A percentile compares a stretch with the other conserved stretches of the same genome.
Conservation (phyloP, 2,329 filamentous ascomycete genomes). For the Neophaeococcomyces mojaviensis region DNA sequence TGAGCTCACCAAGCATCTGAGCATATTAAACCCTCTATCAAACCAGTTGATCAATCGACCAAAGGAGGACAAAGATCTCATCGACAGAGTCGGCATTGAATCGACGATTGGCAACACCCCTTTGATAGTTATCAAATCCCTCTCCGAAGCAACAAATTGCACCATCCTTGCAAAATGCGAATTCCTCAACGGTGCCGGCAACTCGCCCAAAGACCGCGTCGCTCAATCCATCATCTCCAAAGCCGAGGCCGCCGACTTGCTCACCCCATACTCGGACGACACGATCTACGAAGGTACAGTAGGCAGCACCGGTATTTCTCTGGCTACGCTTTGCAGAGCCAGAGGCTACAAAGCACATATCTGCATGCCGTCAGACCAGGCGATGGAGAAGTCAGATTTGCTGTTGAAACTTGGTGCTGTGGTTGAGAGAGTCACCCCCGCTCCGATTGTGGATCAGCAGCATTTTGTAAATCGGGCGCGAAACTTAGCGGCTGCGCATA, state of each 20-base stretch:
- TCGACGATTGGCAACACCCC: constrained; percentile 91
- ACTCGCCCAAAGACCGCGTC: constrained; percentile 90
- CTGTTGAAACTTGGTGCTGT: constrained; percentile 81
- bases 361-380: constrained; percentile 93
- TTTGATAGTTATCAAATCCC: constrained; percentile 73
- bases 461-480: constrained; percentile 94
- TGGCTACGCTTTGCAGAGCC: constrained; percentile 81
- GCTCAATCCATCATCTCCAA: constrained; percentile 79
- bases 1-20: constrained; percentile 1
- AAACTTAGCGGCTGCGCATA: constrained; percentile 67
- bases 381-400: constrained; percentile 79
- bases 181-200: constrained; percentile 90
- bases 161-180: constrained; percentile 90
- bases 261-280: constrained; percentile 75
- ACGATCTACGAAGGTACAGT: constrained; percentile 97
- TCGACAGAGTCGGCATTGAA: constrained; percentile 58
- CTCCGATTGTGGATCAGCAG: constrained; percentile 83
- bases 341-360: constrained; percentile 89
- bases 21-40: background rate
- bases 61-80: background rate
- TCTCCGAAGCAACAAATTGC: constrained; percentile 80
- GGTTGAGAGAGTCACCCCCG: constrained; percentile 85
- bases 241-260: constrained; percentile 69
- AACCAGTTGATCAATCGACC: background rate
- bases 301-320: constrained; percentile 89